Evolutionary conservation across 2,329 filamentous ascomycete genomes (phyloP).

Genomic region (Tothia fuscella): DNA sequence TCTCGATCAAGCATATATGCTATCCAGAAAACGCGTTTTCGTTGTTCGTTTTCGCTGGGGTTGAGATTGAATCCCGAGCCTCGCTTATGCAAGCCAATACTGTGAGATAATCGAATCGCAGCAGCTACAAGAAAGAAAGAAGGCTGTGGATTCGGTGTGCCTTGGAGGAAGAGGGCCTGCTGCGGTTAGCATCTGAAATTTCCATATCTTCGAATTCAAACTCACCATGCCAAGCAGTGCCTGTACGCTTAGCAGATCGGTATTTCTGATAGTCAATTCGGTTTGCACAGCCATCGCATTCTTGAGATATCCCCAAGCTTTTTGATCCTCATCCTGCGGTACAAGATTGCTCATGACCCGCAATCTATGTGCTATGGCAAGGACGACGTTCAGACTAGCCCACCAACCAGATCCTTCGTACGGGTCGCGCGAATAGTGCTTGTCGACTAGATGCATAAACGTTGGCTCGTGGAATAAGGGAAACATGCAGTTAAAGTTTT

Average conservation of each 20-base stretch:
- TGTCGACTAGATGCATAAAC: constrained; percentile 93
- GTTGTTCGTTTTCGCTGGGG: constrained; percentile 85
- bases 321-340: constrained; percentile 80
- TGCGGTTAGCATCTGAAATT: constrained; percentile 26
- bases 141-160: constrained; percentile 91
- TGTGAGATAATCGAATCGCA: constrained; percentile 82
- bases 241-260: constrained; percentile 88
- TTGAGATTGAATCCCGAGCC: constrained; percentile 90
- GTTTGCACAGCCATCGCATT: constrained; percentile 90
- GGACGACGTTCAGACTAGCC: constrained; percentile 86
- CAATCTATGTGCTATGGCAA: constrained; percentile 87
- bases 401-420: constrained; percentile 97
- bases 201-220: constrained; percentile 9
- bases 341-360: constrained; percentile 93
- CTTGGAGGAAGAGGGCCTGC: constrained; percentile 88
- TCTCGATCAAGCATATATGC: constrained; percentile 64
- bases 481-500: constrained; percentile 99
- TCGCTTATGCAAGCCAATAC: constrained; percentile 87
- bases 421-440: constrained; percentile 83
- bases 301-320: constrained; percentile 91
- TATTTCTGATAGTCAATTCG: constrained; percentile 91
- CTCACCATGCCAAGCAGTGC: constrained; percentile 84
- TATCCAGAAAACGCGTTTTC: constrained; percentile 67
- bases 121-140: constrained; percentile 84
- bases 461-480: constrained; percentile 95